These are phyloP conservation scores for Melanogaster broomeanus DNA, from an alignment of 768 basidiomycete genomes.

Conservation along the genomic window DNA sequence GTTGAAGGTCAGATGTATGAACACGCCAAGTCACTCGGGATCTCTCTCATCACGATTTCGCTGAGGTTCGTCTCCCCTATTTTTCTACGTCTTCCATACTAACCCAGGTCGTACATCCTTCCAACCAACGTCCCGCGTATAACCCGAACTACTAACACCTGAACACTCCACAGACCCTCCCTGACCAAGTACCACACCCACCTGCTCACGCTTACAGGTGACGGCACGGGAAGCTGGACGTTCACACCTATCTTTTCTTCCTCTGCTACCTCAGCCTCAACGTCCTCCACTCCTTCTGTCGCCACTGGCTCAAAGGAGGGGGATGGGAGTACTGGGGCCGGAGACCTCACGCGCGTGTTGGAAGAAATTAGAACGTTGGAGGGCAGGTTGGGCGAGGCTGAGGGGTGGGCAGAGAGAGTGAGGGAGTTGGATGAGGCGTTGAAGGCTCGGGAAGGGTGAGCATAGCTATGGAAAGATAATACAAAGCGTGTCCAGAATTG, in stretches of 20 bases:
- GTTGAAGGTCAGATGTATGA: conserved; percentile 97
- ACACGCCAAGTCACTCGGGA: conserved; percentile 82
- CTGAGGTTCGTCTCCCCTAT: conserved; percentile 53
- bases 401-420: conserved; percentile 28
- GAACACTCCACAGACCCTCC: conserved; percentile 59
- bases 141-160: not conserved
- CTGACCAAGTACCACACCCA: conserved; percentile 89
- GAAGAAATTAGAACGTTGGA: conserved; percentile 30
- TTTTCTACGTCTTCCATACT: not conserved
- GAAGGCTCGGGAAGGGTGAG: conserved; percentile 12
- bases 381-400: conserved; percentile 23
- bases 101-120: not conserved
- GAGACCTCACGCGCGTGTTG: conserved; percentile 24
- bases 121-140: too few species aligned
- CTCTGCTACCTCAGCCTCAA: conserved; percentile 3
- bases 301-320: not conserved
- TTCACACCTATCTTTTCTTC: conserved; percentile 55
- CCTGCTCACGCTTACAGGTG: conserved; percentile 77
- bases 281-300: not conserved
- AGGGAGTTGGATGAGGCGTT: conserved; percentile 25
- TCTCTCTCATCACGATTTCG: conserved; percentile 93
- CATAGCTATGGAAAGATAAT: too few species aligned
- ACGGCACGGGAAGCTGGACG: conserved; percentile 70
- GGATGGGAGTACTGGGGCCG: not conserved
- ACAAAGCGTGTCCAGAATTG: too few species aligned